phyloP scores from a whole-genome alignment of 371 early-diverging fungal genomes.

The Actinomucor elegans region DNA sequence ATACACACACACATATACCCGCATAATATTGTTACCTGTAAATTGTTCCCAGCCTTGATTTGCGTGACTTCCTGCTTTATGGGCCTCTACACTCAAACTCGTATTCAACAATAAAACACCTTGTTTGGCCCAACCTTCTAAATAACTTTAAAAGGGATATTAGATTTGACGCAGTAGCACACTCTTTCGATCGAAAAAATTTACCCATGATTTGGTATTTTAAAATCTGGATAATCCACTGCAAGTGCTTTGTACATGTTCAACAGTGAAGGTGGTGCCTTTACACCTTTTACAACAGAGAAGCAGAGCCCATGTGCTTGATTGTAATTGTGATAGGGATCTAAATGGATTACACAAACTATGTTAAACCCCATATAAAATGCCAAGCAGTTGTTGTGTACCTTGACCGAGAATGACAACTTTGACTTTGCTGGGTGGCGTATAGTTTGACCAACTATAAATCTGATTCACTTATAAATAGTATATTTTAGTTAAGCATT shows the following conservation, averaged over 20 bases:
- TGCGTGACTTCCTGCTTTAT: conserved; percentile 88
- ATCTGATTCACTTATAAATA: conserved; percentile 55
- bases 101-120: conserved; percentile 97
- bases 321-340: conserved; percentile 93
- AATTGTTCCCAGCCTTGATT: conserved; percentile 89
- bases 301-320: conserved; percentile 96
- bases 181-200: no score
- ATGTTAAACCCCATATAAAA: no score
- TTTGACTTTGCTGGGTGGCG: conserved; percentile 64
- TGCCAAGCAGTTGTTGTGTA: no score
- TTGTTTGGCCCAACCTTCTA: conserved; percentile 84
- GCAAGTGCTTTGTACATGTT: conserved; percentile 93
- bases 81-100: conserved; percentile 86
- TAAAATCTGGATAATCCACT: conserved; percentile 66
- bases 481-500: not conserved
- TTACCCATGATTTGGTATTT: conserved; percentile 64
- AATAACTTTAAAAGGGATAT: no score
- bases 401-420: conserved; percentile 94
- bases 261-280: conserved; percentile 84
- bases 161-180: no score
- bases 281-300: conserved; percentile 79
- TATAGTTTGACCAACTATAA: conserved; percentile 80
- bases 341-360: conserved; percentile 53
- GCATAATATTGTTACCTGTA: conserved; percentile 57
- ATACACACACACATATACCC: no score